phyloP scores from a whole-genome alignment of 371 early-diverging fungal genomes.

The Dinochytrium kinnereticum region DNA sequence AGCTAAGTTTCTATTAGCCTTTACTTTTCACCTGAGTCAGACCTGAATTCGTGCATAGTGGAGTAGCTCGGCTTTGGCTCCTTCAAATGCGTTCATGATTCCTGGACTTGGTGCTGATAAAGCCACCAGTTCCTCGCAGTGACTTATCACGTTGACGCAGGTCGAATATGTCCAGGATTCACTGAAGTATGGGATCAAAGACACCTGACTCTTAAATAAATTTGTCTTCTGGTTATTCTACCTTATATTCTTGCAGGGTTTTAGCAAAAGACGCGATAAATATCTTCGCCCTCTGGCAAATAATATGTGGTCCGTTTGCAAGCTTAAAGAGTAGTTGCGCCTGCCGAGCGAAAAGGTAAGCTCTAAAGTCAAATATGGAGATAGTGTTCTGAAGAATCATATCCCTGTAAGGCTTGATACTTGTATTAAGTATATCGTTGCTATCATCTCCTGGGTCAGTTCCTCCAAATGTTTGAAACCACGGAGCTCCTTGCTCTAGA shows the following conservation, averaged over 20 bases:
- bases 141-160: conserved; percentile 75
- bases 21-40: not conserved
- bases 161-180: conserved; percentile 83
- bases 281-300: conserved; percentile 70
- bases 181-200: conserved; percentile 59
- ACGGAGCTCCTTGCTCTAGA: conserved; percentile 72
- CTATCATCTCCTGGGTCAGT: conserved; percentile 83
- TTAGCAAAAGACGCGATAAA: conserved; percentile 77
- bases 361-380: conserved; percentile 91
- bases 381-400: conserved; percentile 89
- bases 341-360: conserved; percentile 92
- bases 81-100: conserved; percentile 64
- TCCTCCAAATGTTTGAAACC: conserved; percentile 93
- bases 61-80: conserved; percentile 77
- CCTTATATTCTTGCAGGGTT: conserved; percentile 74
- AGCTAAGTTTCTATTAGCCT: conserved; percentile 55
- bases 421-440: conserved; percentile 77
- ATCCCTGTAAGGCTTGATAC: conserved; percentile 82
- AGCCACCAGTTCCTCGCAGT: conserved; percentile 73
- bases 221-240: conserved; percentile 5
- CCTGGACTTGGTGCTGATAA: conserved; percentile 42
- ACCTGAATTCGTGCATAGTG: conserved; percentile 63
- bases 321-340: conserved; percentile 73
- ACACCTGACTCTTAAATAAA: conserved; percentile 33
- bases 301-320: conserved; percentile 65